Evolutionary conservation across 768 basidiomycete genomes (phyloP), one percentile per base, ranked within the genome.

Genomic region (Cystofilobasidium macerans): DNA sequence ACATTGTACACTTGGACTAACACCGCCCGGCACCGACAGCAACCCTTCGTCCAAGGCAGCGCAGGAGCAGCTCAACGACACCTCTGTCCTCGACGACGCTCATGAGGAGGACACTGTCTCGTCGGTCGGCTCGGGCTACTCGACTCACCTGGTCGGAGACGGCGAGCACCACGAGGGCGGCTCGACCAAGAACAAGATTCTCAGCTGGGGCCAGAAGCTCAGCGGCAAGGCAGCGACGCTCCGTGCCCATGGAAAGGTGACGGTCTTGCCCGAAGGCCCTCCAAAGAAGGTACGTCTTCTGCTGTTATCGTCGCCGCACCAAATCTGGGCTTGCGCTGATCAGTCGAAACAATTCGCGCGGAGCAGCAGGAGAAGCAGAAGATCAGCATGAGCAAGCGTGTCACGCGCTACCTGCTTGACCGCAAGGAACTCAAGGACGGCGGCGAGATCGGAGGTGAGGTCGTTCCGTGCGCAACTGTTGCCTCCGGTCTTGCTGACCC

Each of bases 201-300:
- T 75, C 28, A 71, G 71, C 8, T 73, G 71, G 12, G 75, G 78
- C 70, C 70, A 71, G 51, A 70, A 69, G 22, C 67, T 73, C 12
- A 75, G 75, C 11, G 77, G 76, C 70, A 77, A 76, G 68, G 74
- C 74, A 51, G 78, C 78, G 0, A 73, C 70, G 32, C 75, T 78
- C 71, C 62, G 72, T 6, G 77, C 75, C 0, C 76, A 77, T 68
- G 78, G 78, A 13, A 71, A 74, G 28, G 73, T 78, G 45, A 58
- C 58, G 22, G 65, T 66, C 24, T 53, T 66, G 8, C 65, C 65
- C 13, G 76, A 77, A 63, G 77, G 76, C 9, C 69, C 69, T 13
- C 71, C 69, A 69, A 72, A 75, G 69, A 71, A 74, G 70, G 76
- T 75, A 48, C 62, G 75, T 71, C 18, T 22, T 24, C n/a, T n/a